These are phyloP conservation scores for Trichoderma simmonsii DNA, from an alignment of 2,329 filamentous ascomycete genomes.

Conservation along the genomic window DNA sequence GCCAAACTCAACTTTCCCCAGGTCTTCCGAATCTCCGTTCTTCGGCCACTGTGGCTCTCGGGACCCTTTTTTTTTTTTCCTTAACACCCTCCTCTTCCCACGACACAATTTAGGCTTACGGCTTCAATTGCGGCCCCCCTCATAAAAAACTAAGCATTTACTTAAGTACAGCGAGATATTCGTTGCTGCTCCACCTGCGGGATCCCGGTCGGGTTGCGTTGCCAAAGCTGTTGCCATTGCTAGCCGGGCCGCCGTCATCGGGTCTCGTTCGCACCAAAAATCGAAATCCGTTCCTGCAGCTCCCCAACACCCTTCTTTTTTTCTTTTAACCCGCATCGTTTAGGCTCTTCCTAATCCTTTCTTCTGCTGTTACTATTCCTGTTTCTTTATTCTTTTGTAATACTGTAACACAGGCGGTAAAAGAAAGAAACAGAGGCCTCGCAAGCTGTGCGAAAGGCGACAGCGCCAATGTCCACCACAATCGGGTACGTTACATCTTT, in stretches of 20 bases:
- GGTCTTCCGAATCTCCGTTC: slow-evolving; percentile 2
- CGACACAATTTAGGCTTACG: neutral
- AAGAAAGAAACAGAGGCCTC: neutral
- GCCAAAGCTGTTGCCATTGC: slow-evolving; percentile 1
- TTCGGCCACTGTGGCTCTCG: neutral
- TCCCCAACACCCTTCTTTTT: neutral
- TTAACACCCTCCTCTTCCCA: neutral
- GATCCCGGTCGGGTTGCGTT: neutral
- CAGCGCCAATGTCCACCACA: slow-evolving; percentile 19
- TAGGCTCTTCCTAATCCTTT: neutral
- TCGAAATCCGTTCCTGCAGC: neutral
- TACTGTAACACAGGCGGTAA: neutral
- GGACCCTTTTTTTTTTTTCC: neutral
- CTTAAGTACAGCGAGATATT: neutral
- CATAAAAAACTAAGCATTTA: neutral
- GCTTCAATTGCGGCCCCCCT: neutral
- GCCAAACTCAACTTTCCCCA: neutral
- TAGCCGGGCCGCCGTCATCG: slow-evolving; percentile 14
- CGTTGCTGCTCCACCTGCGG: neutral
- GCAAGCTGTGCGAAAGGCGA: neutral
- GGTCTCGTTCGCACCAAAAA: neutral
- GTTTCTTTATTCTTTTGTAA: neutral
- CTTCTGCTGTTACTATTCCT: neutral
- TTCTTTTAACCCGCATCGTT: neutral
- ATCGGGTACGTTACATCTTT: slow-evolving; percentile 10